Evolutionary conservation across 2,329 filamentous ascomycete genomes (phyloP), one percentile per base, ranked within the genome.

Genomic region (Colletotrichum musae): DNA sequence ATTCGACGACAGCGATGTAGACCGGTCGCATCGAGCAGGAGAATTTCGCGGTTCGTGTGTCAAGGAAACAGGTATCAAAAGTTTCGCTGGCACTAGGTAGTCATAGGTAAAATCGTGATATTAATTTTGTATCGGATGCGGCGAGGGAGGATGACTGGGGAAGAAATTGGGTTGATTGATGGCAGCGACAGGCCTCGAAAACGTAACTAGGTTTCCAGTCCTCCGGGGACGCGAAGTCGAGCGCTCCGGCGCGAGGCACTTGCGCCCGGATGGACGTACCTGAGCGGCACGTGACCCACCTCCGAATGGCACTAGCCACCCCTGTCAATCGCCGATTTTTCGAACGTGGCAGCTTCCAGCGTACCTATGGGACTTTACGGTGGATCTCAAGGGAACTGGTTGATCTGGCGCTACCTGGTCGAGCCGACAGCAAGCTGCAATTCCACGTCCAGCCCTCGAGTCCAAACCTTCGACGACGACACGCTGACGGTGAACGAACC

Each of bases 281-380:
- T 13, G 16, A n/a, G 18, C 54, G 32, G 50, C 67, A 70, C 67
- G 67, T 70, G 67, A 70, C 64, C 62, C 67, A 53, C 62, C 36
- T 43, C 32, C 15, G 16, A 57, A 32, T 3, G n/a, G 36, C 32
- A 41, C 26, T 24, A 61, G 67, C 69, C 68, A 73, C 74, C 78
- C 78, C 75, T 79, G 77, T 58, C 74, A 13, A 24, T 63, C 21
- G 70, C 68, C 74, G 76, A 75, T 76, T 83, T 80, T 80, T 81
- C 75, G 82, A 86, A 87, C 85, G 85, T 87, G 85, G 85, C 85
- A 86, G 81, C 82, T 87, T 86, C 74, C 73, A 65, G 53, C 58
- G 68, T 45, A 59, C n/a, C 16, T 50, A 21, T 68, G 72, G 65
- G 62, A 66, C 59, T 66, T 71, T 58, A 63, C n/a, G 60, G 53